These are phyloP conservation scores for Allomyces macrogynus DNA, from an alignment of 192 early-diverging fungal genomes.

Conservation along the genomic window DNA sequence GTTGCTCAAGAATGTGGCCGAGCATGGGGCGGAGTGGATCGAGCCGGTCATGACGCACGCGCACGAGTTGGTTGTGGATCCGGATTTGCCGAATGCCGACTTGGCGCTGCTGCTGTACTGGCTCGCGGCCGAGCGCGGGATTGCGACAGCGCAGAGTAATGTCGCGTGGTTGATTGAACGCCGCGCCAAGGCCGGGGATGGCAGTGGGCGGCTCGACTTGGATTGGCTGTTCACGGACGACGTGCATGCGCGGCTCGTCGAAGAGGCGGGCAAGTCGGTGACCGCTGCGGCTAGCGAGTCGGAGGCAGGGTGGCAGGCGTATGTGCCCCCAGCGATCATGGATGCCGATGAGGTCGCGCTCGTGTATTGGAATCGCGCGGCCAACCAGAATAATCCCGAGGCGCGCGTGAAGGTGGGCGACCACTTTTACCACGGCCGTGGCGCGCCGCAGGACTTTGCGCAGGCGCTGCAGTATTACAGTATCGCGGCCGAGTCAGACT, in stretches of 20 bases:
- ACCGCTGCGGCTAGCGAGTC: not conserved
- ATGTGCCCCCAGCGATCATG: not conserved
- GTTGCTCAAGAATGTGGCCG: slow-evolving; percentile 56
- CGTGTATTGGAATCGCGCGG: slow-evolving; percentile 81
- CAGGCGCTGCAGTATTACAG: slow-evolving; percentile 66
- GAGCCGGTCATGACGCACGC: slow-evolving; percentile 43
- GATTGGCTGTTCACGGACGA: not conserved
- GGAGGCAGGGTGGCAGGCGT: slow-evolving; percentile 1
- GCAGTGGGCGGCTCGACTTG: not conserved
- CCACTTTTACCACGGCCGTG: slow-evolving; percentile 72
- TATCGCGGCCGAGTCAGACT: slow-evolving; percentile 54
- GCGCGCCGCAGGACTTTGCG: slow-evolving; percentile 37
- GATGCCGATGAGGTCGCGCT: slow-evolving; percentile 41
- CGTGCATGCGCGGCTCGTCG: not conserved
- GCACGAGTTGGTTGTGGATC: slow-evolving; percentile 22
- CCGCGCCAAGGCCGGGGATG: not conserved
- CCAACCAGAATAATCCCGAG: slow-evolving; percentile 77
- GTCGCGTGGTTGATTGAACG: slow-evolving; percentile 72
- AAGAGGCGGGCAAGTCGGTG: not conserved
- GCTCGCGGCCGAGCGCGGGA: slow-evolving; percentile 74
- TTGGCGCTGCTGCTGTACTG: slow-evolving; percentile 52
- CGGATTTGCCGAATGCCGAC: slow-evolving; percentile 14
- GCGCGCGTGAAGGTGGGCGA: slow-evolving; percentile 84
- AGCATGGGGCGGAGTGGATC: slow-evolving; percentile 61
- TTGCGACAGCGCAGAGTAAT: slow-evolving; percentile 70